Evolutionary conservation across 2,329 filamentous ascomycete species (phyloP), one percentile per base, ranked within the genome.

Genomic region (Cordyceps javanica): DNA sequence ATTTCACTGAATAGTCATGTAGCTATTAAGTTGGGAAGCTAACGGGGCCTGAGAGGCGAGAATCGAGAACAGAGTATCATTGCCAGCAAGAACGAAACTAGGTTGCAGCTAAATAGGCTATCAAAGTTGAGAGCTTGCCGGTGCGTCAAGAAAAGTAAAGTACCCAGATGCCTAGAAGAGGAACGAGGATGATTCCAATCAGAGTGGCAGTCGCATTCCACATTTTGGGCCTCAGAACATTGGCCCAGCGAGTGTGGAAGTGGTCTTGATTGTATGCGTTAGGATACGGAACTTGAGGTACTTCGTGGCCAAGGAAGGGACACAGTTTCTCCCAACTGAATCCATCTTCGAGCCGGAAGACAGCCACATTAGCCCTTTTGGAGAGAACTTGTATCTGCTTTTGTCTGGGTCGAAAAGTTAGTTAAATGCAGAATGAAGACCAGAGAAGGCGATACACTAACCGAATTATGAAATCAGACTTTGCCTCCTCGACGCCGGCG

Each of bases 291-390:
- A 42, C 8, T 7, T 42, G 19, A 19, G 39, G 39, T 42, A 42
- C 23, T 3, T 23, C 39, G 19, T 42, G 39, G 10, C 60, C 67
- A 1, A 73, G 59, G 51, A 69, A 69, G 2, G 66, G 64, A 30
- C 71, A 72, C 2, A 72, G 67, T 39, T 72, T 59, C 51, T 72
- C 69, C 70, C 69, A 72, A 10, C 68, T 68, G 19, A 71, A 68
- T 1, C 66, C 69, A 36, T 71, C 66, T 55, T 73, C 70, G 1
- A 73, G 62, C 32, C 60, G 5, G 63, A 60, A 21, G 68, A 61
- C 21, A 72, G 60, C 34, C 63, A 42, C 19, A 9, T 42, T 42
- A 3, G 39, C 6, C 39, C 23, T 5, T 3, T 19, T 11, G 13
- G 39, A 42, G 3, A 42, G 62, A 10, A 67, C 65, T 3, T 61